These are phyloP conservation scores for Nakazawaea ambrosiae DNA, from an alignment of 805 yeast species.

Conservation along the genomic window DNA sequence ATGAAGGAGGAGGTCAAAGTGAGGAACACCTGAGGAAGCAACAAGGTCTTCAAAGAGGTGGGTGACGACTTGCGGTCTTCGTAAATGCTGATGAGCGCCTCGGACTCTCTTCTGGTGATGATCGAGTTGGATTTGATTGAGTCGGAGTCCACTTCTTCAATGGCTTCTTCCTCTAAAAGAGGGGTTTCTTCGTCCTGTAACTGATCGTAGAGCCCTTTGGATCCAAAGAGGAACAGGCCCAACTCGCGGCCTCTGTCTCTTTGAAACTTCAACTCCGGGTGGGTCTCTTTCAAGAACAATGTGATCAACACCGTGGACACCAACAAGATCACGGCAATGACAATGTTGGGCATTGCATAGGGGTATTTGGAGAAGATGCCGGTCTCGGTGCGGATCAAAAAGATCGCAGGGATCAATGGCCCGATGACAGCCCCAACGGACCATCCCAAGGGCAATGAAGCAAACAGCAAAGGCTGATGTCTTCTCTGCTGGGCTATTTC, in stretches of 20 bases:
- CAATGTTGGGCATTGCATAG: constrained; percentile 43
- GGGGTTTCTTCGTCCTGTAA: not conserved
- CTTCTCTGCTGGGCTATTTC: constrained; percentile 49
- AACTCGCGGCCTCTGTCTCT: constrained; percentile 38
- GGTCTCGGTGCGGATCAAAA: not conserved
- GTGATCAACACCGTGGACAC: constrained; percentile 30
- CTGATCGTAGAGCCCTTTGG: constrained; percentile 12
- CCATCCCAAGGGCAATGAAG: constrained; percentile 54
- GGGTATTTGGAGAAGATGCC: constrained; percentile 25
- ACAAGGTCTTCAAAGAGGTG: constrained; percentile 2
- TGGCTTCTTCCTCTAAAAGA: not conserved
- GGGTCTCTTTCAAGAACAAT: constrained; percentile 50
- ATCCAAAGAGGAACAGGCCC: constrained; percentile 29
- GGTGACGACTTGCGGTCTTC: constrained; percentile 14
- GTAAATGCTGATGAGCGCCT: not conserved
- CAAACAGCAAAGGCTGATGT: constrained; percentile 59
- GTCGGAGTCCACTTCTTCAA: constrained; percentile 14
- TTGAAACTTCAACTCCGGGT: constrained; percentile 22
- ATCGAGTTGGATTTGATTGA: not conserved
- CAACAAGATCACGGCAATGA: constrained; percentile 28
- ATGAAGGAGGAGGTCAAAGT: constrained; percentile 28
- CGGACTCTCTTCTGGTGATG: not conserved
- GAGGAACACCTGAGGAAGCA: constrained; percentile 8
- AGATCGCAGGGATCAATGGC: constrained; percentile 35
- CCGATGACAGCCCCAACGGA: constrained; percentile 57